phyloP scores from a whole-genome alignment of 192 early-diverging fungal species.

The Kappamyces sp. region DNA sequence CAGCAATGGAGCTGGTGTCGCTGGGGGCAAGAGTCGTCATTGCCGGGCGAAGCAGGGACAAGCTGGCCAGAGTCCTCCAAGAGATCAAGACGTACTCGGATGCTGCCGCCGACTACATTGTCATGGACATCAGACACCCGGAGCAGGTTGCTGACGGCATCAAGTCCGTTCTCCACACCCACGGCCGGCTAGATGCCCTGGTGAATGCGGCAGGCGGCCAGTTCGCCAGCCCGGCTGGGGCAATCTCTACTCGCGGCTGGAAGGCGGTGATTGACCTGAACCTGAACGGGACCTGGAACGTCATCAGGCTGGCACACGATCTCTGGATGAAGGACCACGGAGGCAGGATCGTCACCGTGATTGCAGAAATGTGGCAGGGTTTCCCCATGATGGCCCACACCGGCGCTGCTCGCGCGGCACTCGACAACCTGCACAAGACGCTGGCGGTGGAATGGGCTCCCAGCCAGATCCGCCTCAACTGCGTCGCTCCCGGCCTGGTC shows the following conservation, averaged over 20 bases:
- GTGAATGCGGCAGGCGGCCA: neutral
- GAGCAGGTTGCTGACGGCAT: too few relatives aligned
- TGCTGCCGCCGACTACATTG: too few relatives aligned
- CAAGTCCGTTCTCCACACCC: too few relatives aligned
- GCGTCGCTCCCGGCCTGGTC: conserved; percentile 47
- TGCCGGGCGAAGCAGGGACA: conserved; percentile 36
- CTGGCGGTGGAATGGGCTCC: conserved; percentile 45
- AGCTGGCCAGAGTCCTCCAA: conserved; percentile 15
- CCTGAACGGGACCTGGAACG: conserved; percentile 45
- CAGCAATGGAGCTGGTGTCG: conserved; percentile 43
- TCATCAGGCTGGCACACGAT: conserved; percentile 38
- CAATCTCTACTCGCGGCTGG: conserved; percentile 30
- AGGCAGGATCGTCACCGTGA: conserved; percentile 41
- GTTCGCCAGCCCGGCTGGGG: conserved; percentile 21
- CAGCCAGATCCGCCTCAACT: conserved; percentile 45
- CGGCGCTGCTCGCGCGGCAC: conserved; percentile 46
- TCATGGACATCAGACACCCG: too few relatives aligned
- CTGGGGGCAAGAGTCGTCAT: conserved; percentile 45
- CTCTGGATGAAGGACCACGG: conserved; percentile 34
- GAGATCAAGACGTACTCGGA: too few relatives aligned
- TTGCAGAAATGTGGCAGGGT: conserved; percentile 33
- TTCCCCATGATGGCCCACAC: conserved; percentile 25
- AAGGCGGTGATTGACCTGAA: conserved; percentile 42
- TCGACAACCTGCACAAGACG: conserved; percentile 49
- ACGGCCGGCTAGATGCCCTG: too few relatives aligned